Evolutionary conservation across 495 filamentous ascomycete species (phyloP).

Genomic region (Astrocystis sublimbata): DNA sequence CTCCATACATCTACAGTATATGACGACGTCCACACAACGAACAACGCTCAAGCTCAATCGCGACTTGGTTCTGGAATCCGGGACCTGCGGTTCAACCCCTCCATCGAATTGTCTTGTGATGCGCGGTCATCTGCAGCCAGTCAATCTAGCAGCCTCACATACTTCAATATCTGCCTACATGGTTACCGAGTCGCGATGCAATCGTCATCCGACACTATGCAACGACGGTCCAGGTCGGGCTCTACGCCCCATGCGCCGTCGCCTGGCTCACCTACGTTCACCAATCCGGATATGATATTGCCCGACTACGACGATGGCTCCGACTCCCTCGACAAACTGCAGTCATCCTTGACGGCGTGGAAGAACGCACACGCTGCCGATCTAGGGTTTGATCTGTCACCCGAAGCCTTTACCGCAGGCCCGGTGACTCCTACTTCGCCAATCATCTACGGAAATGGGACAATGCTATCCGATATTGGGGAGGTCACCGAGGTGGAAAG

Average conservation of each 20-base stretch:
- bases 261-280: constrained; percentile 76
- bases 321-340: constrained; percentile 44
- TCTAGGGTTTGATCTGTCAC: constrained; percentile 37
- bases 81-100: not conserved
- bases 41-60: not conserved
- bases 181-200: constrained; percentile 22
- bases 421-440: constrained; percentile 56
- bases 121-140: constrained; percentile 1
- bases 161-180: not conserved
- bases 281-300: constrained; percentile 94
- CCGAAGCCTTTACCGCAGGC: constrained; percentile 48
- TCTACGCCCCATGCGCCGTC: constrained; percentile 39
- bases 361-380: constrained; percentile 40
- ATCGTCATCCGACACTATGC: constrained; percentile 22
- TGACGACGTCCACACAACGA: not conserved
- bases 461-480: constrained; percentile 71
- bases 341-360: constrained; percentile 48
- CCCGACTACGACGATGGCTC: constrained; percentile 64
- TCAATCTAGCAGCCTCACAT: not conserved
- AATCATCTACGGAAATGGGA: constrained; percentile 62
- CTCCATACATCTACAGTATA: too few species aligned
- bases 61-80: constrained; percentile 2
- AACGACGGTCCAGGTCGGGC: constrained; percentile 22
- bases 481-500: constrained; percentile 66
- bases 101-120: not conserved